A percentile compares a stretch with the other conserved stretches of the same genome.
Evolutionary conservation across 352 stramenopile genomes (phyloP).

Genomic region (Elongisporangium prolatum): DNA sequence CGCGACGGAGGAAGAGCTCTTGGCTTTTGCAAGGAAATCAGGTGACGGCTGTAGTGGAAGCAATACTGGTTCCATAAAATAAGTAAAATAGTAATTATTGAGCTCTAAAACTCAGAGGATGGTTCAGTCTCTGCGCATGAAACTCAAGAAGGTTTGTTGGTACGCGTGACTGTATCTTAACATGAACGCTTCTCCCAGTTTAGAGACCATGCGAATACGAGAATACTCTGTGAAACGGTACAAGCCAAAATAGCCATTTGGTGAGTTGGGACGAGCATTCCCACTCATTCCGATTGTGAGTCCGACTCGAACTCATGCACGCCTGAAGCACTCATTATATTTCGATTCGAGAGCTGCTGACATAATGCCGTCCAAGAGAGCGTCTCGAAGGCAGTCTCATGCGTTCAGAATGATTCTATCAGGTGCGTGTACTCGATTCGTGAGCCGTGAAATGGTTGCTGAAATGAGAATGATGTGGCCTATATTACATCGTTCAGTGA

Average conservation of each 20-base stretch:
- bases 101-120: not conserved
- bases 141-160: too few species aligned
- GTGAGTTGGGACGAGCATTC: not conserved
- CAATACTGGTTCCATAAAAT: not conserved
- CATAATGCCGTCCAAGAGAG: not conserved
- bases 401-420: not conserved
- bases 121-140: too few species aligned
- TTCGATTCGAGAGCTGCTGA: not conserved
- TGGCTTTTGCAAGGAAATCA: not conserved
- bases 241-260: not conserved
- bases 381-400: not conserved
- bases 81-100: not conserved
- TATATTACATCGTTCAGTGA: not conserved
- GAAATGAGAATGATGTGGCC: not conserved
- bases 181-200: too few species aligned
- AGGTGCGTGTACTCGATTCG: not conserved
- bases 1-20: not conserved
- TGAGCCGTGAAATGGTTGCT: not conserved
- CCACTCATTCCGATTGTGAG: not conserved
- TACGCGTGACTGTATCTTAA: too few species aligned
- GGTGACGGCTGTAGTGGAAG: not conserved
- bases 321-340: not conserved
- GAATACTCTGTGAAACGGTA: not conserved
- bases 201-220: too few species aligned
- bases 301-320: not conserved